These are phyloP conservation scores for Stemphylium vesicarium DNA, from an alignment of 2,329 filamentous ascomycete genomes.

Conservation along the genomic window DNA sequence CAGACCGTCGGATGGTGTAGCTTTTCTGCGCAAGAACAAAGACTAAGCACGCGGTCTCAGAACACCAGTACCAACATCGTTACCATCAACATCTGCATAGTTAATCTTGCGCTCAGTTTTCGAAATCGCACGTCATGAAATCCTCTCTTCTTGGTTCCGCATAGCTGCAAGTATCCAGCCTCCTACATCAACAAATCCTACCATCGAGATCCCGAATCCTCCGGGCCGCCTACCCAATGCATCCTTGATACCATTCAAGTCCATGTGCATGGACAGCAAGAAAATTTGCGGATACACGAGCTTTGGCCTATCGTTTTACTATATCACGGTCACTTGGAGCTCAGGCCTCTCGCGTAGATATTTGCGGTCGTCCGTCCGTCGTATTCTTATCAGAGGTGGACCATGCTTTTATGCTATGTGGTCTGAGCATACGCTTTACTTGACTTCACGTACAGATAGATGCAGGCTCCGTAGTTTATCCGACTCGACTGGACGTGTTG, in stretches of 20 bases:
- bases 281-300: background rate
- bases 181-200: background rate
- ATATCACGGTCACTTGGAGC: conserved; percentile 1
- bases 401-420: background rate
- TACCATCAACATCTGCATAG: background rate
- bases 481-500: background rate
- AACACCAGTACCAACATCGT: background rate
- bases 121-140: background rate
- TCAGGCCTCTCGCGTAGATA: conserved; percentile 15
- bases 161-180: background rate
- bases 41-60: background rate
- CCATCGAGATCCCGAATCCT: background rate
- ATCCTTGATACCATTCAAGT: background rate
- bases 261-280: background rate
- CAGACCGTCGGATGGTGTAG: background rate
- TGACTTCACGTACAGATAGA: background rate
- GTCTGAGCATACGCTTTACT: background rate
- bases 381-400: conserved; percentile 8
- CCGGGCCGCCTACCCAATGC: background rate
- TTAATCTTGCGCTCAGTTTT: too few relatives aligned
- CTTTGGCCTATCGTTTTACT: conserved; percentile 2
- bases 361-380: background rate
- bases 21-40: background rate
- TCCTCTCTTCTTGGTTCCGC: background rate
- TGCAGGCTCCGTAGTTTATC: background rate